Percentiles rank a stretch among this genome's conserved stretches.
Evolutionary conservation across 768 basidiomycete genomes (phyloP).

Genomic region (Psilocybe sp.): DNA sequence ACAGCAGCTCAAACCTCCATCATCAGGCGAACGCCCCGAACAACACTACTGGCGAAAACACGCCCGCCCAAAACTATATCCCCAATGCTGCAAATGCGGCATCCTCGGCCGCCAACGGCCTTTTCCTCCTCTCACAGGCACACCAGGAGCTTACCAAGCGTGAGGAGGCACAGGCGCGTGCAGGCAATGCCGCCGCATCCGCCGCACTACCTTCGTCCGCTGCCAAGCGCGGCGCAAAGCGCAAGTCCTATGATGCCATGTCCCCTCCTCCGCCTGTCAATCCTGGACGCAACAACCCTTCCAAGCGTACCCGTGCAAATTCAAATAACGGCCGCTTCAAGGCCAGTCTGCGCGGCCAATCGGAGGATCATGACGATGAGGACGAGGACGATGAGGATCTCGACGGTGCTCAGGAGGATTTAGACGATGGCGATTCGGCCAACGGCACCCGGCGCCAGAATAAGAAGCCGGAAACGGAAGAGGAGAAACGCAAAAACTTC

Average conservation of each 20-base stretch:
- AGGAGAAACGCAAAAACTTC: conserved; percentile 96
- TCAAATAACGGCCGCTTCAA: conserved; percentile 27
- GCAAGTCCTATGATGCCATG: conserved; percentile 60
- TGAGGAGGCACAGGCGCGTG: conserved; percentile 78
- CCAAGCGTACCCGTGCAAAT: conserved; percentile 38
- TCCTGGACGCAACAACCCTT: conserved; percentile 18
- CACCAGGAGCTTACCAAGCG: conserved; percentile 95
- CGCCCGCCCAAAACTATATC: conserved; percentile 26
- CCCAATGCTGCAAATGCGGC: conserved; percentile 55
- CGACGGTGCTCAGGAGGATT: conserved; percentile 34
- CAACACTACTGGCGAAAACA: conserved; percentile 34
- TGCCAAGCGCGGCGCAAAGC: conserved; percentile 62
- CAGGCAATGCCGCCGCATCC: conserved; percentile 31
- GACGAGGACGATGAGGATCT: conserved; percentile 37
- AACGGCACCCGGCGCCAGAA: conserved; percentile 21
- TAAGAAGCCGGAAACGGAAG: conserved; percentile 94
- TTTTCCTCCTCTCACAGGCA: conserved; percentile 91
- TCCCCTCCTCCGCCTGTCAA: conserved; percentile 26
- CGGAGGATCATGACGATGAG: conserved; percentile 38
- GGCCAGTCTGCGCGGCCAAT: conserved; percentile 27
- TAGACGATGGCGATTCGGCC: conserved; percentile 13
- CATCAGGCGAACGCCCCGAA: conserved; percentile 35
- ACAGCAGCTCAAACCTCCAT: conserved; percentile 37
- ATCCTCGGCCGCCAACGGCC: conserved; percentile 80
- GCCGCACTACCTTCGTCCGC: conserved; percentile 24